These are phyloP conservation scores for Prunella vulgaris DNA, from an alignment of 257 asterid species.

Conservation along the genomic window DNA sequence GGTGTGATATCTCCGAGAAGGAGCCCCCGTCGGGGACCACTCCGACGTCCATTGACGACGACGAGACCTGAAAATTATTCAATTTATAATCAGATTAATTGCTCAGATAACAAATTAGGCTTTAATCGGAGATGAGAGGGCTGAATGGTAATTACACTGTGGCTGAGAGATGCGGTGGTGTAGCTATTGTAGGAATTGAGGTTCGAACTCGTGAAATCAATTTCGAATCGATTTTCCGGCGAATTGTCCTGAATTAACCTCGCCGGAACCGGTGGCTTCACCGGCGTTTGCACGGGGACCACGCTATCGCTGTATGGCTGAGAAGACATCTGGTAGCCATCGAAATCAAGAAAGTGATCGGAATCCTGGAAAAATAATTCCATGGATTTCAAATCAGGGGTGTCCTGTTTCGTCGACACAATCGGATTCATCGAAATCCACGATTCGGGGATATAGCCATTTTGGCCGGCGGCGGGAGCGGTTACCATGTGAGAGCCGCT, in stretches of 20 bases:
- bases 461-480: not conserved
- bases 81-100: not conserved
- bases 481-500: not conserved
- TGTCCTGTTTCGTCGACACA: constrained; percentile 23
- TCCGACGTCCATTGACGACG: constrained; percentile 76
- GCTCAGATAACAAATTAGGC: not conserved
- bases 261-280: constrained; percentile 30
- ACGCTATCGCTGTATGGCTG: constrained; percentile 57
- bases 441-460: constrained; percentile 21
- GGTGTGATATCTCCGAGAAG: constrained; percentile 54
- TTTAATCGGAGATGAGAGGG: not conserved
- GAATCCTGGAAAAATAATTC: constrained; percentile 55
- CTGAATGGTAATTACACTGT: constrained; percentile 47
- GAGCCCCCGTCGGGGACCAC: constrained; percentile 77
- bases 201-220: constrained; percentile 62
- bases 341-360: constrained; percentile 60
- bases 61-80: constrained; percentile 56
- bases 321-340: constrained; percentile 33
- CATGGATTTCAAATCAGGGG: constrained; percentile 47
- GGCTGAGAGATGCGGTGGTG: constrained; percentile 54
- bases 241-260: constrained; percentile 27
- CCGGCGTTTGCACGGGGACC: constrained; percentile 60
- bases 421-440: constrained; percentile 37
- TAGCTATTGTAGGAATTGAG: constrained; percentile 49
- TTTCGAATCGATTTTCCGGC: constrained; percentile 46